Evolutionary conservation across 2,329 filamentous ascomycete genomes (phyloP).

Genomic region (Escovopsis weberi): DNA sequence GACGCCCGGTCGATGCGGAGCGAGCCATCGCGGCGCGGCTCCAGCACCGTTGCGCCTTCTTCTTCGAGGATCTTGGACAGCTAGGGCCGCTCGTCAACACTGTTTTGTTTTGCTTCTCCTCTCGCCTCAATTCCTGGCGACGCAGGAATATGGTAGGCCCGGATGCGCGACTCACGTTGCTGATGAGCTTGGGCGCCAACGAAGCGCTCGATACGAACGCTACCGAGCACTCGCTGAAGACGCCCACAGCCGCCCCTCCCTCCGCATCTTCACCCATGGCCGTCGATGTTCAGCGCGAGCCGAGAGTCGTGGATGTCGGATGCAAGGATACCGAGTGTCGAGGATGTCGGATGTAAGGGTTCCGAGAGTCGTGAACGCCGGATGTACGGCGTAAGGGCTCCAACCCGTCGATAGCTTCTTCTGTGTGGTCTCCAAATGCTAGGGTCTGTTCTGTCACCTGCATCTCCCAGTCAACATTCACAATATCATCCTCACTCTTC

Average conservation of each 20-base stretch:
- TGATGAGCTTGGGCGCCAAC: constrained; percentile 25
- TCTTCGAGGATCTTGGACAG: constrained; percentile 28
- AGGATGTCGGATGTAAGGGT: neutral
- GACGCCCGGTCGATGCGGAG: constrained; percentile 34
- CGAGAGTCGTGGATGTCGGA: neutral
- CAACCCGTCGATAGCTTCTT: no score
- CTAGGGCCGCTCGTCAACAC: constrained; percentile 13
- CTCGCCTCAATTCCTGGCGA: neutral
- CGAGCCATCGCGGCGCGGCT: constrained; percentile 32
- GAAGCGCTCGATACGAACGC: constrained; percentile 30
- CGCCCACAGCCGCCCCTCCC: constrained; percentile 6
- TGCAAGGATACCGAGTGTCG: neutral
- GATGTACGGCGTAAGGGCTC: neutral
- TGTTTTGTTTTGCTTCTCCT: no score
- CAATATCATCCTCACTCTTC: no score
- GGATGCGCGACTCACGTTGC: constrained; percentile 19
- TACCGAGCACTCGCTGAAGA: constrained; percentile 29
- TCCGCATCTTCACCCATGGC: constrained; percentile 18
- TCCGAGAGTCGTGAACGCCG: neutral
- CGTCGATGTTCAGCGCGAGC: neutral
- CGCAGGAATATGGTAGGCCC: neutral
- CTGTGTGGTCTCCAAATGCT: no score
- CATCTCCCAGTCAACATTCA: no score
- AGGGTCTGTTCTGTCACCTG: no score
- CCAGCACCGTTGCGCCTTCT: constrained; percentile 36